Evolutionary conservation across 2,329 filamentous ascomycete genomes (phyloP), one percentile per base, ranked within the genome.

Genomic region (Exophiala calicioides): DNA sequence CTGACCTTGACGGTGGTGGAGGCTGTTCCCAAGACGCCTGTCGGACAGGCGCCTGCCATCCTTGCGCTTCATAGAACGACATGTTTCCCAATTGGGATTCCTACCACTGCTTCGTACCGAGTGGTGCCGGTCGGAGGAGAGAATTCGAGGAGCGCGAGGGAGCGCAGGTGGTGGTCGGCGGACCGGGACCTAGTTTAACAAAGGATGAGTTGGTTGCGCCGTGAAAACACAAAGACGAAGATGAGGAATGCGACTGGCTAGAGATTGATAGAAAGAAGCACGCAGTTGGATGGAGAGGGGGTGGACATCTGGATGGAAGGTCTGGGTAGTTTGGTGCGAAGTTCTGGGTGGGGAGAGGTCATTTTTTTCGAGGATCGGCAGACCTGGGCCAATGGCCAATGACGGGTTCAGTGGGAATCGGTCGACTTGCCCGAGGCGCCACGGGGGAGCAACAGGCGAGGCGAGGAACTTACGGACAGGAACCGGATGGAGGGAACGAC

Each of bases 21-120:
- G 83, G 83, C 63, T 86, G 82, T 61, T 88, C 85, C 85, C 85
- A 88, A 34, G 81, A 82, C 16, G 78, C 67, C 71, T 86, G 84
- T 60, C 81, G 79, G 60, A 75, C 73, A 56, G 80, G 73, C 54
- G 79, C 77, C 53, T 81, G 75, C 79, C 82, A 85, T 63, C 71
- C 67, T 60, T 81, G 78, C 64, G 81, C 79, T 67, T 86, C 82
- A 73, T 85, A 86, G 70, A 83, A 86, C 60, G 83, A 78, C 81
- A 86, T 86, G 8, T 23, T 47, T 31, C 33, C 13, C 19, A 10
- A 26, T 8, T 27, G 19, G 19, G 16, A 19, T 23, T 19, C 19
- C 12, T 26, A 23, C 15, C 18, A 7, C 27, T 46, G 18, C 15
- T 42, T 23, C 27, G 33, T 9, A 32, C 13, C 21, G 3, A 12